These are phyloP conservation scores for Alternaria ethzedia DNA, from an alignment of 2,329 filamentous ascomycete genomes.

Conservation along the genomic window DNA sequence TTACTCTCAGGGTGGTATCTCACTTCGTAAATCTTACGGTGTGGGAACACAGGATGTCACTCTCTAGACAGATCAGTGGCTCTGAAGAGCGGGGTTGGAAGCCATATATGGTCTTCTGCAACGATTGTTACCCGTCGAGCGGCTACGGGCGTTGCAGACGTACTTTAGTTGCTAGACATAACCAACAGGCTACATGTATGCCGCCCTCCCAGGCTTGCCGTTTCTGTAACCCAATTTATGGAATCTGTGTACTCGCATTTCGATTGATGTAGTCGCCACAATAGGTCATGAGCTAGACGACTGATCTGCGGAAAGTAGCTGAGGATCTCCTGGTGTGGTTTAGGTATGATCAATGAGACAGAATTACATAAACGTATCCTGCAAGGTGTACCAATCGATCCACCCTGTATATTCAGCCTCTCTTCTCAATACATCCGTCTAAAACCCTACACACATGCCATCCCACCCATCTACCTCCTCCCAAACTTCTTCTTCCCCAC, in stretches of 20 bases:
- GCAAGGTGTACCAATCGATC: neutral
- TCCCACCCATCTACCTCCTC: slow-evolving; percentile 10
- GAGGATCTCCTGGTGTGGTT: neutral
- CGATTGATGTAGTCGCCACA: neutral
- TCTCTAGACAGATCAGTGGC: neutral
- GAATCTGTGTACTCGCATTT: neutral
- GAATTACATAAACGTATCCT: neutral
- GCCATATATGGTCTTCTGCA: neutral
- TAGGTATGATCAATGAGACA: neutral
- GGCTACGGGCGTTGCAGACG: neutral
- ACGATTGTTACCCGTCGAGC: neutral
- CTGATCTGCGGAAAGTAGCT: neutral
- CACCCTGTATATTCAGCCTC: neutral
- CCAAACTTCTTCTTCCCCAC: slow-evolving; percentile 39
- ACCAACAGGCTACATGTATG: neutral
- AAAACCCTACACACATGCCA: neutral
- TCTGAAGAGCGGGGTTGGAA: neutral
- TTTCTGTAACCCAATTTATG: neutral
- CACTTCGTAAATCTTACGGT: neutral
- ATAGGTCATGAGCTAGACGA: neutral
- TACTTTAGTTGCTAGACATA: neutral
- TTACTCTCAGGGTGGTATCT: neutral
- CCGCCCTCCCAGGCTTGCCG: neutral
- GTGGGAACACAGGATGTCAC: neutral
- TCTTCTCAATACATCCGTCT: neutral